These are phyloP conservation scores for Teunomyces cretensis DNA, from an alignment of 805 yeast species.

Conservation along the genomic window DNA sequence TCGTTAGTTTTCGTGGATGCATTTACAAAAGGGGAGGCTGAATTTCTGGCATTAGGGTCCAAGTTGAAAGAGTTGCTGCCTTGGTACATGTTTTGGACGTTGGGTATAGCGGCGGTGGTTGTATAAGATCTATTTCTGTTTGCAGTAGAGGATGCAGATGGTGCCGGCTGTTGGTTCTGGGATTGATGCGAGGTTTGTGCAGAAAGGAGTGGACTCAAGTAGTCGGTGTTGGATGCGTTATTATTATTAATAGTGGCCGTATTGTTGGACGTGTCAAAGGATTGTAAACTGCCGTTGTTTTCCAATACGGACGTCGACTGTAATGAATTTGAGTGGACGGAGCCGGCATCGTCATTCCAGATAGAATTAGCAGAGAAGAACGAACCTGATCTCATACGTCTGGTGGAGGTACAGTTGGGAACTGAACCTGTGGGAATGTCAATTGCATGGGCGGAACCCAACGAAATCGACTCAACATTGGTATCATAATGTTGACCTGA, in stretches of 20 bases:
- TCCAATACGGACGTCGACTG: constrained; percentile 14
- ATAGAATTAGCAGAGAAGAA: constrained; percentile 51
- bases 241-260: constrained; percentile 8
- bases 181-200: constrained; percentile 15
- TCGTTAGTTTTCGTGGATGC: constrained; percentile 23
- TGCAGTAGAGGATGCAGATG: constrained; percentile 4
- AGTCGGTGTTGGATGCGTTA: constrained; percentile 15
- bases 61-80: constrained; percentile 6
- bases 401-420: constrained; percentile 17
- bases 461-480: constrained; percentile 18
- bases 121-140: constrained; percentile 52
- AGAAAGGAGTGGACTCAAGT: constrained; percentile 18
- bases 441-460: constrained; percentile 17
- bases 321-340: constrained; percentile 17
- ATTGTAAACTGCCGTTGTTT: constrained; percentile 14
- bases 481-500: constrained; percentile 6
- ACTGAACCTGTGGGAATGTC: constrained; percentile 17
- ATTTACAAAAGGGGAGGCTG: constrained; percentile 24
- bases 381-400: constrained; percentile 58
- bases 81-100: constrained; percentile 13
- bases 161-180: constrained; percentile 6
- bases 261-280: constrained; percentile 9
- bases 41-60: constrained; percentile 13
- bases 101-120: constrained; percentile 39
- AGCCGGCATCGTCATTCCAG: constrained; percentile 52